These are phyloP conservation scores for Mucuna pruriens DNA, from an alignment of 306 rosid genomes.

Conservation along the genomic window DNA sequence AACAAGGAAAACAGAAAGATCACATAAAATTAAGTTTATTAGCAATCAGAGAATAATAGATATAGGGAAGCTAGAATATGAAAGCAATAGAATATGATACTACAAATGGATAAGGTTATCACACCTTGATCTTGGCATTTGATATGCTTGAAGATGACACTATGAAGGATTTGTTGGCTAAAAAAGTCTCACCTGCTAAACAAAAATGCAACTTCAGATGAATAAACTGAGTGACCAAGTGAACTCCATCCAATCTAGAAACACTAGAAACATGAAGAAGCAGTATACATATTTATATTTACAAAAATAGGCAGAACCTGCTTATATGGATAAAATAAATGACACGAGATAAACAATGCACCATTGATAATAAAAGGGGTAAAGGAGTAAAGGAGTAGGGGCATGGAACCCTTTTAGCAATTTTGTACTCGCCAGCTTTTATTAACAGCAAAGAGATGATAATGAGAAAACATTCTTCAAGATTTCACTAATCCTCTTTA, in stretches of 20 bases:
- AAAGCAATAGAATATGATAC: neutral
- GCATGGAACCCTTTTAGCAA: neutral
- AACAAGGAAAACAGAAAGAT: neutral
- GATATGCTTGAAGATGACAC: slow-evolving; percentile 44
- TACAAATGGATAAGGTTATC: slow-evolving; percentile 23
- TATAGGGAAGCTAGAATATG: neutral
- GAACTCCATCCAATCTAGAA: neutral
- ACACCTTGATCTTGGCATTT: slow-evolving; percentile 93
- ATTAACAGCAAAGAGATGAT: neutral
- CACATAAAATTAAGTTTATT: neutral
- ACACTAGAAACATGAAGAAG: slow-evolving; percentile 20
- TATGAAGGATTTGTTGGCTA: slow-evolving; percentile 19
- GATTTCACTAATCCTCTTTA: slow-evolving; percentile 1
- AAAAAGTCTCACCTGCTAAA: slow-evolving; percentile 56
- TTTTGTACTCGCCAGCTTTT: neutral
- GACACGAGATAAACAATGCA: neutral
- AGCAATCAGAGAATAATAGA: neutral
- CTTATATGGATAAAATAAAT: slow-evolving; percentile 3
- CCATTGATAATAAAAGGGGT: neutral
- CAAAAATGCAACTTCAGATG: slow-evolving; percentile 24
- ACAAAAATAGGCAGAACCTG: neutral
- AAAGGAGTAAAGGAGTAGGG: slow-evolving; percentile 15
- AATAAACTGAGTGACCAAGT: slow-evolving; percentile 20
- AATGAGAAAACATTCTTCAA: slow-evolving; percentile 11
- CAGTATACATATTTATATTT: neutral